Base-by-base conservation (phyloP, 345 rosid genomes). In the Hirschfeldia incana region DNA sequence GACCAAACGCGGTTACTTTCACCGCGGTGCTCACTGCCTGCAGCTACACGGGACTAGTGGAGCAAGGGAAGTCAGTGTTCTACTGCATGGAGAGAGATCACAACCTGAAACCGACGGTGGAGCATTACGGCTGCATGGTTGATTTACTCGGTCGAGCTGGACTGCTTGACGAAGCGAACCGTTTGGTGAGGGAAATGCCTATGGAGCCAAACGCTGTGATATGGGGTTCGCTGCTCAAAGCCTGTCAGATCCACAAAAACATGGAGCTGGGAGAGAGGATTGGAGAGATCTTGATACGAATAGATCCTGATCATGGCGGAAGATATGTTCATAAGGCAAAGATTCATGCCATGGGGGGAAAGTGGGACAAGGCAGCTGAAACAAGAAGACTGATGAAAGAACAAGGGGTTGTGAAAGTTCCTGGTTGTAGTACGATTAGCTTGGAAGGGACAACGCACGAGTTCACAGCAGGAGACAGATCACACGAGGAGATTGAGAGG, bases 41-140 rank as follows among this genome's bases (percentile, higher is more conserved):
- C 83, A 85, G 94, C 81, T 85, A 88, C 64, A 78, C 88, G 32
- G 91, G 96, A 26, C 73, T 91, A 8, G 85, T 89, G 8, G 85
- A 81, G 6, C 87, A 89, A 74, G 98, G 94, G 2, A 88, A 85
- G 59, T 39, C 72, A 4, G 12, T 87, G 61, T 91, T 89, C 74
- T 34, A 83, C 72, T 83, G 84, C 81, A 89, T 88, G 72, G 84
- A 63, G 26, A 84, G 83, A 28, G 83, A 82, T 28, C 69, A 88
- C 72, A 69, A 72, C 65, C 62, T 88, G 81, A 84, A 73, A 16
- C 96, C 98, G 7, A 77, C 83, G 0, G 62, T 89, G n/a, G 93
- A 93, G 82, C 97, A 93, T 71, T 93, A 86, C 33, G 96, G 97
- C 5, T 88, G 96, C 82, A 76, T 93, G 88, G 94, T 89, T 73